Evolutionary conservation across 495 filamentous ascomycete species (phyloP).

Genomic region (Glonium stellatum): DNA sequence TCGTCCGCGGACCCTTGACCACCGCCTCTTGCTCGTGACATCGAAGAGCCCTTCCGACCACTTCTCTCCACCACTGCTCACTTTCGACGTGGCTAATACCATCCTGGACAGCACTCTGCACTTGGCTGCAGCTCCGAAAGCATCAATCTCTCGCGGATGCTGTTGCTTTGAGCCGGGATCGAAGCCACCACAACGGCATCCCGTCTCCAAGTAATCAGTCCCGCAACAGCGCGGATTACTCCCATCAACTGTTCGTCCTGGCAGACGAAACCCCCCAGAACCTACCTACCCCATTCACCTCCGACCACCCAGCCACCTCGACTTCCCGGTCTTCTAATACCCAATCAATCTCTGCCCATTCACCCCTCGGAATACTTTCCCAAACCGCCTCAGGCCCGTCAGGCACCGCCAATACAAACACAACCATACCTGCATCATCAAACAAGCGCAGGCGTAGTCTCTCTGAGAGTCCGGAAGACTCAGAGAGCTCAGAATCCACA

Average conservation of each 20-base stretch:
- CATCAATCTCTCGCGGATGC: neutral
- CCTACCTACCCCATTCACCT: conserved; percentile 47
- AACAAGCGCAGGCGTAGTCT: conserved; percentile 33
- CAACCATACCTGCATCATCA: conserved; percentile 29
- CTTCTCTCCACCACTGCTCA: neutral
- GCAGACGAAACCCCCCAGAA: conserved; percentile 49
- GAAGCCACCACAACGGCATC: neutral
- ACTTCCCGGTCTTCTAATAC: conserved; percentile 36
- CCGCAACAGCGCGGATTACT: conserved; percentile 20
- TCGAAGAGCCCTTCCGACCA: conserved; percentile 4
- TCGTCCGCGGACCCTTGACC: neutral
- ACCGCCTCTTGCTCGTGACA: conserved; percentile 4
- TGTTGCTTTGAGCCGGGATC: neutral
- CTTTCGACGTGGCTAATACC: neutral
- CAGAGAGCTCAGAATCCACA: conserved; percentile 25
- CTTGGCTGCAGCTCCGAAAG: neutral
- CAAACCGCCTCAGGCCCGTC: conserved; percentile 14
- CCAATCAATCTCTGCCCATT: conserved; percentile 33
- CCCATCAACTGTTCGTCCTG: conserved; percentile 49
- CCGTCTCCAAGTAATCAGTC: conserved; percentile 5
- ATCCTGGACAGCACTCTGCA: neutral
- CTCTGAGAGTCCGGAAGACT: conserved; percentile 15
- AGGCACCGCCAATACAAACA: conserved; percentile 11
- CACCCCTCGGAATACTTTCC: conserved; percentile 31
- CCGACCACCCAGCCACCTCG: conserved; percentile 51